Evolutionary conservation across 257 asterid species (phyloP).

Genomic region (Nicotiana undulata): DNA sequence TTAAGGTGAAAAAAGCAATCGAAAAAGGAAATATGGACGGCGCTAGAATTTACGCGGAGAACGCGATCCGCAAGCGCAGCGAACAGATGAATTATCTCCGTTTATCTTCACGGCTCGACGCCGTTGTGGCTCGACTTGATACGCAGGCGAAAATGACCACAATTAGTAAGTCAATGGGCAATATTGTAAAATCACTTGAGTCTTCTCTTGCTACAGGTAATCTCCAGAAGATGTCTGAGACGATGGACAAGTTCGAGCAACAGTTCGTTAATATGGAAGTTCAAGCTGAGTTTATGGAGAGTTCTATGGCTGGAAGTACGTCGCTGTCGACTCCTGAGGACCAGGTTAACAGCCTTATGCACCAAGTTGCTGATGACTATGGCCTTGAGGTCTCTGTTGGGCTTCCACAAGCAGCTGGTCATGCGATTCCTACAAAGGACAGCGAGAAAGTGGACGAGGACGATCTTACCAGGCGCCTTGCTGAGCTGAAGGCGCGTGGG

Average conservation of each 20-base stretch:
- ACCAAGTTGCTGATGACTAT: constrained; percentile 95
- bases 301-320: constrained; percentile 97
- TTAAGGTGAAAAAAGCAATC: constrained; percentile 92
- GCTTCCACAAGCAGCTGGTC: constrained; percentile 80
- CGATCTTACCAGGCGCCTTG: constrained; percentile 85
- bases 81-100: constrained; percentile 98
- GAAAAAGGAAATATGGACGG: constrained; percentile 99
- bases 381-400: constrained; percentile 96
- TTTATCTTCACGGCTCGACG: constrained; percentile 83
- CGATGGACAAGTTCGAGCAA: constrained; percentile 88
- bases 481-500: constrained; percentile 93
- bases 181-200: constrained; percentile 82
- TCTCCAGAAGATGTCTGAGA: constrained; percentile 95
- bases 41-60: constrained; percentile 97
- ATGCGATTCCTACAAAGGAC: constrained; percentile 45
- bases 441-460: constrained; percentile 92
- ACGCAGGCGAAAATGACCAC: constrained; percentile 91
- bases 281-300: constrained; percentile 99
- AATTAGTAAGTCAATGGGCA: constrained; percentile 81
- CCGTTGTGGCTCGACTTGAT: constrained; percentile 93
- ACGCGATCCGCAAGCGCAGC: constrained; percentile 87
- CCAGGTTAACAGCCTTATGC: constrained; percentile 89
- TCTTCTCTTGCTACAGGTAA: constrained; percentile 70
- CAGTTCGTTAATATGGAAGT: constrained; percentile 98
- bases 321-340: constrained; percentile 92